Conservation (phyloP, 2,329 filamentous ascomycete species). For the Hortaea sp. region DNA sequence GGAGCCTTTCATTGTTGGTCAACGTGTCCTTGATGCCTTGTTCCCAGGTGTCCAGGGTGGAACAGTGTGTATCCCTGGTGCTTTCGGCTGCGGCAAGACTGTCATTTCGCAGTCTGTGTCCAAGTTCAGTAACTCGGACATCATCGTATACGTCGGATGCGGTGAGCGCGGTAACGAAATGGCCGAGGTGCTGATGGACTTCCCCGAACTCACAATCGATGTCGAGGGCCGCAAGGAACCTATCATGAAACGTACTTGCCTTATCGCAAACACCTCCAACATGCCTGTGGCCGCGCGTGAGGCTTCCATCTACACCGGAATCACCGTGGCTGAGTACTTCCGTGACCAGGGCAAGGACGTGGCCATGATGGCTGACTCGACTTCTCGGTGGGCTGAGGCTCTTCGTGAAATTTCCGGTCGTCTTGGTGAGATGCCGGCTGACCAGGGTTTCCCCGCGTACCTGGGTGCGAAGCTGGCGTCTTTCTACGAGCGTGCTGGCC, state of each 20-base stretch:
- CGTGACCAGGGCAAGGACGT: constrained; percentile 94
- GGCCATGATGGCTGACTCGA: constrained; percentile 99
- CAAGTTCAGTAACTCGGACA: constrained; percentile 99
- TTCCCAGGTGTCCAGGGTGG: constrained; percentile 96
- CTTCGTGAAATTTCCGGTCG: constrained; percentile 97
- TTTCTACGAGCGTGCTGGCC: constrained; percentile 97
- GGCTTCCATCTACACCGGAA: constrained; percentile 96
- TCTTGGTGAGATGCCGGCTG: constrained; percentile 98
- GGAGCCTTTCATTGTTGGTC: constrained; percentile 88
- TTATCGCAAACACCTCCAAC: constrained; percentile 99
- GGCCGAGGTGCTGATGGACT: constrained; percentile 99
- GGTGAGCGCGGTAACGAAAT: constrained; percentile 98
- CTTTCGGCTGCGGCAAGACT: constrained; percentile 98
- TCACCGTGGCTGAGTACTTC: constrained; percentile 94
- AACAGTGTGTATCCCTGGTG: constrained; percentile 94
- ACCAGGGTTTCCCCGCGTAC: constrained; percentile 98
- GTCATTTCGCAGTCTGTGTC: constrained; percentile 98
- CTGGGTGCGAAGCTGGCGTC: constrained; percentile 92
- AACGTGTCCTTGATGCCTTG: constrained; percentile 89
- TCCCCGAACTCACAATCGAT: constrained; percentile 93
- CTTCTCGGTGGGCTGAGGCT: constrained; percentile 96
- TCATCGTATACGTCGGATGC: constrained; percentile 93
- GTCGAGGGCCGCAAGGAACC: constrained; percentile 91
- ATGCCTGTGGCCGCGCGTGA: constrained; percentile 98
- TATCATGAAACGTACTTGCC: constrained; percentile 98